Percentiles rank a stretch among this genome's conserved stretches.
Conservation (phyloP, 805 yeast genomes). For the Yarrowia sp. region DNA sequence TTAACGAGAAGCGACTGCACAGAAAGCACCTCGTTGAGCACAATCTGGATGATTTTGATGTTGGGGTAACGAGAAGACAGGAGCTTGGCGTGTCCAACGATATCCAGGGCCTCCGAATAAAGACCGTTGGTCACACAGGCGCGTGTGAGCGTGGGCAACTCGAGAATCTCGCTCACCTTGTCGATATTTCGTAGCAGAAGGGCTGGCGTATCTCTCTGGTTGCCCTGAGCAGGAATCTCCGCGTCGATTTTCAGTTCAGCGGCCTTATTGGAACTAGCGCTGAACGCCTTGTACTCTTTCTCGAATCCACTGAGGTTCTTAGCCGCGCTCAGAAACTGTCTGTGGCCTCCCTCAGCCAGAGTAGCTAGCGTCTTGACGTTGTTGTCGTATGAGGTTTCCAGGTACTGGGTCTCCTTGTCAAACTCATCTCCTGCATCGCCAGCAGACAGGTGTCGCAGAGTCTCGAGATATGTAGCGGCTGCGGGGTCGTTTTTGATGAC, state of each 20-base stretch:
- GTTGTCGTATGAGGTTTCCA: constrained; percentile 7
- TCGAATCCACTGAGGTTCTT: constrained; percentile 16
- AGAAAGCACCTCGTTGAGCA: constrained; percentile 53
- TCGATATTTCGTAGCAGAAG: constrained; percentile 51
- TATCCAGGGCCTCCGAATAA: constrained; percentile 85
- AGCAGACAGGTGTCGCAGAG: constrained; percentile 4
- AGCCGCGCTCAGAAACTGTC: constrained; percentile 21
- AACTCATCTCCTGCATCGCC: constrained; percentile 15
- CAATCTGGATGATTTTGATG: constrained; percentile 50
- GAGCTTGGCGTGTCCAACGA: constrained; percentile 70
- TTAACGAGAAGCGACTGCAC: constrained; percentile 60
- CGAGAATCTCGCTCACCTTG: constrained; percentile 71
- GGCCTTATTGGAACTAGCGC: not conserved
- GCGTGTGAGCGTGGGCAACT: constrained; percentile 75
- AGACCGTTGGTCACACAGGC: constrained; percentile 85
- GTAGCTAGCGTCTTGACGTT: constrained; percentile 22
- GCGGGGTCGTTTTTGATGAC: constrained; percentile 8
- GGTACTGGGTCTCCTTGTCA: constrained; percentile 12
- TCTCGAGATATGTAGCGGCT: not conserved
- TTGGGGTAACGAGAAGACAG: constrained; percentile 68
- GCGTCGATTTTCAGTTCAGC: constrained; percentile 5
- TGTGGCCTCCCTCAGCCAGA: constrained; percentile 19
- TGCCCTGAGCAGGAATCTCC: not conserved
- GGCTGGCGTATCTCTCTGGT: constrained; percentile 26
- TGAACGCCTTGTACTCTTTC: not conserved